phyloP scores from a whole-genome alignment of 176 grass and related monocot genomes.

The Hordeum vulgare region MorexV3_pseudomolecules_assembly NC_058518.1:501090629-501091128 shows the following conservation, averaged over 20 bases:
- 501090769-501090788: slow-evolving; percentile 90
- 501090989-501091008: background rate
- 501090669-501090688: slow-evolving; percentile 9
- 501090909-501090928: background rate
- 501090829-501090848: slow-evolving; percentile 49
- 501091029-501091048: background rate
- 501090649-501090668: background rate
- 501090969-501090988: background rate
- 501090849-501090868: slow-evolving; percentile 89
- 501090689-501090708: background rate
- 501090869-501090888: slow-evolving; percentile 94
- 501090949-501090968: background rate
- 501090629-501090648: background rate
- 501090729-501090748: slow-evolving; percentile 68
- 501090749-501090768: slow-evolving; percentile 93
- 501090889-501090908: slow-evolving; percentile 56
- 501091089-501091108: background rate
- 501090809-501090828: slow-evolving; percentile 87
- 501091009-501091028: background rate
- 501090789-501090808: slow-evolving; percentile 93
- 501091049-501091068: background rate
- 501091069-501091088: background rate
- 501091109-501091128: background rate
- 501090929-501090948: background rate
- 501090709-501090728: slow-evolving; percentile 21